Percentiles rank a stretch among this genome's conserved stretches.
phyloP scores from a whole-genome alignment of 371 early-diverging fungal species.

The Syncephalis fuscata region DNA sequence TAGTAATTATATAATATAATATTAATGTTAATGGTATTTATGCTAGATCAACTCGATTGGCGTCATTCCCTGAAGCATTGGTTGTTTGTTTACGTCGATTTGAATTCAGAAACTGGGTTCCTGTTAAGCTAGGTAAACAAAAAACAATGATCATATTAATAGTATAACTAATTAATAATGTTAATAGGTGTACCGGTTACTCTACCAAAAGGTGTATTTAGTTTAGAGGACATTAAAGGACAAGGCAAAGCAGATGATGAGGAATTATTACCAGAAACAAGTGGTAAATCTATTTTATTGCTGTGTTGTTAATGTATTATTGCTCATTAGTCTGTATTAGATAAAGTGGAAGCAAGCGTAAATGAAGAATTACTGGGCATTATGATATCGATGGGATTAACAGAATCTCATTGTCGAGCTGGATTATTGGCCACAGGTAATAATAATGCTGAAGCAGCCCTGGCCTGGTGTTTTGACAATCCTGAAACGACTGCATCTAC shows the following conservation, averaged over 20 bases:
- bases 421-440: slow-evolving; percentile 71
- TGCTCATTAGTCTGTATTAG: neutral
- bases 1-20: too few relatives aligned
- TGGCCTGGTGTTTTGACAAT: slow-evolving; percentile 89
- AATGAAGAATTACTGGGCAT: slow-evolving; percentile 51
- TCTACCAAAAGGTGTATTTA: slow-evolving; percentile 26
- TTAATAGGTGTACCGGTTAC: slow-evolving; percentile 33
- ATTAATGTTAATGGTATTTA: too few relatives aligned
- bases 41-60: slow-evolving; percentile 48
- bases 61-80: slow-evolving; percentile 71
- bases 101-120: slow-evolving; percentile 79
- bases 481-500: slow-evolving; percentile 63
- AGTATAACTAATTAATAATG: slow-evolving; percentile 4
- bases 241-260: slow-evolving; percentile 54
- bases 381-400: slow-evolving; percentile 81
- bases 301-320: neutral
- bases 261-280: slow-evolving; percentile 52
- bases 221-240: slow-evolving; percentile 41
- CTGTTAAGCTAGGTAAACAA: slow-evolving; percentile 46
- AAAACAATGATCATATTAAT: neutral
- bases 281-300: slow-evolving; percentile 5
- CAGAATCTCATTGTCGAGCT: slow-evolving; percentile 59
- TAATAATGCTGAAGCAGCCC: slow-evolving; percentile 67
- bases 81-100: slow-evolving; percentile 71
- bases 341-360: slow-evolving; percentile 21